Evolutionary conservation across 2,329 filamentous ascomycete genomes (phyloP).

Genomic region (Teratosphaeriaceae sp.): DNA sequence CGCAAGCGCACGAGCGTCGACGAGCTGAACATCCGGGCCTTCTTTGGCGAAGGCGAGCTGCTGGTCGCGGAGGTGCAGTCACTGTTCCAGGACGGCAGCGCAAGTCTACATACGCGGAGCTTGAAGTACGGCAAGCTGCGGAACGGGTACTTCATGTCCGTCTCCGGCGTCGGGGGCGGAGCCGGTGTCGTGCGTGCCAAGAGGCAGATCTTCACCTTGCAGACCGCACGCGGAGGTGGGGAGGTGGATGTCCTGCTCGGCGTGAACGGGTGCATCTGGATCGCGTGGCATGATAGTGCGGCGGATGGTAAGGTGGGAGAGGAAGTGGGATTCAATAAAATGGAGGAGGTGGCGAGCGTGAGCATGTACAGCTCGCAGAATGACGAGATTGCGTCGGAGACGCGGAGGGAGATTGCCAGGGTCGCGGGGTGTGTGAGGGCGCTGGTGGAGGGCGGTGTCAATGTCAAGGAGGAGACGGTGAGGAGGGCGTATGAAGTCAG

Average conservation of each 20-base stretch:
- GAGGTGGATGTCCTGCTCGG: constrained; percentile 81
- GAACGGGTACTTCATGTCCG: constrained; percentile 83
- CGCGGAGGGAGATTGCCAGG: constrained; percentile 81
- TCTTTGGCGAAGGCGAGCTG: constrained; percentile 92
- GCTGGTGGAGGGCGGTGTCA: constrained; percentile 72
- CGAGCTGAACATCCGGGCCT: constrained; percentile 94
- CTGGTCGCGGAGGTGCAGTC: constrained; percentile 92
- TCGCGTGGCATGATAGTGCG: constrained; percentile 61
- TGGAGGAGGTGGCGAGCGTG: constrained; percentile 80
- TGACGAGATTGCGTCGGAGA: constrained; percentile 68
- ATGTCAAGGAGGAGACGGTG: constrained; percentile 87
- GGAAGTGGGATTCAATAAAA: constrained; percentile 61
- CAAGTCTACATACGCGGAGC: constrained; percentile 80
- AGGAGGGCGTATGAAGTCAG: constrained; percentile 75
- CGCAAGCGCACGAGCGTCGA: constrained; percentile 90
- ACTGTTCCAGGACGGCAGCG: constrained; percentile 77
- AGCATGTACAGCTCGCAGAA: constrained; percentile 95
- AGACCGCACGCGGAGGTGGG: constrained; percentile 52
- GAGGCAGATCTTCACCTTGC: constrained; percentile 81
- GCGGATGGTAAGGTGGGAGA: constrained; percentile 44
- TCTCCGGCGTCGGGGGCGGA: constrained; percentile 69
- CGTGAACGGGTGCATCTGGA: constrained; percentile 97
- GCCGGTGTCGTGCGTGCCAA: constrained; percentile 77
- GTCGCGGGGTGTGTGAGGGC: constrained; percentile 75
- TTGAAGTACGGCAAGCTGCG: constrained; percentile 92